phyloP scores from a whole-genome alignment of 1,284 basidiomycete species.

The Pyrrhoderma lamaoense region DNA sequence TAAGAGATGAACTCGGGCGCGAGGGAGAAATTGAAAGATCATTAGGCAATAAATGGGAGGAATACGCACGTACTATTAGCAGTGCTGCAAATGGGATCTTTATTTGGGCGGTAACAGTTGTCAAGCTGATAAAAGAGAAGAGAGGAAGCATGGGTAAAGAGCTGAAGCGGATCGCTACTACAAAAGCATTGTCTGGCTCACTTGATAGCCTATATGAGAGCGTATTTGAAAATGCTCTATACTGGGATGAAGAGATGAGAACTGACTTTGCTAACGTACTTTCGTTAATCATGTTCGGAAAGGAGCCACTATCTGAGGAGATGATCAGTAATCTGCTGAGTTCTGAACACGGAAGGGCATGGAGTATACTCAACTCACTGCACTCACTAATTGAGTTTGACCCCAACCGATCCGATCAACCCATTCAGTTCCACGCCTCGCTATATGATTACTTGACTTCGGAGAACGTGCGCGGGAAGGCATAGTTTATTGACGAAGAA shows the following conservation, averaged over 20 bases:
- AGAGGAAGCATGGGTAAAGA: no score
- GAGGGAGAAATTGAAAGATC: background rate
- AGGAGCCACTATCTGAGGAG: background rate
- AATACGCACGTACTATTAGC: constrained; percentile 20
- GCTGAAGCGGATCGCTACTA: no score
- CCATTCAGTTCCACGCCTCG: background rate
- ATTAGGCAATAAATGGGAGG: background rate
- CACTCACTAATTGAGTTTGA: background rate
- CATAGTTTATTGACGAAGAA: background rate
- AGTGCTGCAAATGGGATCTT: constrained; percentile 24
- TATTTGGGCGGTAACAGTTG: constrained; percentile 26
- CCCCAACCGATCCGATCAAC: background rate
- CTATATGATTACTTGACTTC: constrained; percentile 1
- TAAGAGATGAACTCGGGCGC: no score
- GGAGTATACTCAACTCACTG: no score
- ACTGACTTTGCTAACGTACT: background rate
- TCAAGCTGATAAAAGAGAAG: constrained; percentile 17
- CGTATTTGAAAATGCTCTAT: background rate
- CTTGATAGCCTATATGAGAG: background rate
- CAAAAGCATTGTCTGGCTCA: background rate
- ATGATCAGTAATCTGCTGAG: background rate
- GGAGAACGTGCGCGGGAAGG: background rate
- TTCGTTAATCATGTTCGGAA: background rate
- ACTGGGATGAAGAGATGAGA: background rate
- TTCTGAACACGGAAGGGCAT: no score